Evolutionary conservation across 1,284 basidiomycete genomes (phyloP).

Genomic region (Trichosporon faecale): DNA sequence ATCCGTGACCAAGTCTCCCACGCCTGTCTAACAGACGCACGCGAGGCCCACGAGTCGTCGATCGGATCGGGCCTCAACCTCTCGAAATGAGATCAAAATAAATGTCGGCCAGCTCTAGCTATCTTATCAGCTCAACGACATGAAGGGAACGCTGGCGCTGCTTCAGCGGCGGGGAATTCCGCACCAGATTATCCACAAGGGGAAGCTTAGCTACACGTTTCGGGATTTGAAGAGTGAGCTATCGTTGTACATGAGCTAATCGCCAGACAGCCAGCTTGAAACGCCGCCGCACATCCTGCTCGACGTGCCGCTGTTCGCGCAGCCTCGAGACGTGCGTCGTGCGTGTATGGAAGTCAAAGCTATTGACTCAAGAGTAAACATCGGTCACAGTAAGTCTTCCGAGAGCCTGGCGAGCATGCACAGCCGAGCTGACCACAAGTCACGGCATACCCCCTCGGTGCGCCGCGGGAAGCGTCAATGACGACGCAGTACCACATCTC

Average conservation of each 20-base stretch:
- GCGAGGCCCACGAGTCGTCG: neutral
- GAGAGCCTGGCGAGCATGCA: neutral
- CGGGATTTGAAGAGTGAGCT: neutral
- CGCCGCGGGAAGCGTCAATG: constrained; percentile 23
- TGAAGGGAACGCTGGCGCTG: neutral
- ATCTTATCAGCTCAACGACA: neutral
- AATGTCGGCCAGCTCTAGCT: neutral
- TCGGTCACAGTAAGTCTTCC: neutral
- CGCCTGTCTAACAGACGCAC: neutral
- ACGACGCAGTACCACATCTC: constrained; percentile 29
- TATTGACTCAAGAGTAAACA: neutral
- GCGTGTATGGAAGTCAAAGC: neutral
- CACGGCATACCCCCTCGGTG: constrained; percentile 27
- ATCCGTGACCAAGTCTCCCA: too few relatives aligned
- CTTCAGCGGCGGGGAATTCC: neutral
- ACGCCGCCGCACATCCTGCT: neutral
- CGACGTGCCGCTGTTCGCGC: neutral
- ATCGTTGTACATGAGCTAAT: neutral
- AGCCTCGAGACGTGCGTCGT: neutral
- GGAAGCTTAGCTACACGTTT: neutral
- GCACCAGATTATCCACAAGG: neutral
- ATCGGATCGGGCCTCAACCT: neutral
- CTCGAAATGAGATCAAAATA: neutral
- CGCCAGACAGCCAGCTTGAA: neutral
- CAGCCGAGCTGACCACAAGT: constrained; percentile 19